phyloP scores from a whole-genome alignment of 805 yeast genomes.

The Starmerella tilneyi region DNA sequence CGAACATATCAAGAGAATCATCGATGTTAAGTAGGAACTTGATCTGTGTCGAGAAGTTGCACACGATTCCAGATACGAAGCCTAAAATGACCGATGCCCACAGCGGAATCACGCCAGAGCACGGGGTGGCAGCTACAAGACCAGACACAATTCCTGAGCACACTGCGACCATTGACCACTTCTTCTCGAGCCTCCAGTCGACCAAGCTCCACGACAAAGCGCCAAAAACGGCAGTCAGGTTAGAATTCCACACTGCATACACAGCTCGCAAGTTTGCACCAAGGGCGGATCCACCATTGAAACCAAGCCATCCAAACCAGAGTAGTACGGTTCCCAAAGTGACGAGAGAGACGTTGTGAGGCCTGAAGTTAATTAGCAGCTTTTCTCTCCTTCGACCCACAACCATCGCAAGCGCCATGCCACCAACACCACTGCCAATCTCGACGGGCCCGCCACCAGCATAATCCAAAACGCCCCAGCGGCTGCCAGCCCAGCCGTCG shows the following conservation, averaged over 20 bases:
- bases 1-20: conserved; percentile 87
- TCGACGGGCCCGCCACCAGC: conserved; percentile 99
- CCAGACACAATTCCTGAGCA: conserved; percentile 96
- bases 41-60: conserved; percentile 83
- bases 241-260: conserved; percentile 86
- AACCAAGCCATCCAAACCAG: conserved; percentile 95
- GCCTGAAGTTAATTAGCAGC: conserved; percentile 75
- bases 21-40: conserved; percentile 74
- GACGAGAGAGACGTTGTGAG: conserved; percentile 87
- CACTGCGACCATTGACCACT: conserved; percentile 89
- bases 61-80: conserved; percentile 63
- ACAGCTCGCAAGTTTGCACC: conserved; percentile 75
- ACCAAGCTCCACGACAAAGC: conserved; percentile 85
- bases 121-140: conserved; percentile 92
- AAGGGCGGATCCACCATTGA: conserved; percentile 82
- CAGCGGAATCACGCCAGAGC: conserved; percentile 80
- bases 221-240: conserved; percentile 79
- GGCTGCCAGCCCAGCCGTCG: conserved; percentile 78
- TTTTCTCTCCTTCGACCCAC: conserved; percentile 64
- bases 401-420: conserved; percentile 48
- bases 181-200: conserved; percentile 77
- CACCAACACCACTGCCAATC: conserved; percentile 81
- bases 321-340: conserved; percentile 77
- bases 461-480: conserved; percentile 88
- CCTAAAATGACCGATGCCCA: conserved; percentile 89